Conservation (phyloP, 139 green algal species). For the Micromonas commoda region DNA sequence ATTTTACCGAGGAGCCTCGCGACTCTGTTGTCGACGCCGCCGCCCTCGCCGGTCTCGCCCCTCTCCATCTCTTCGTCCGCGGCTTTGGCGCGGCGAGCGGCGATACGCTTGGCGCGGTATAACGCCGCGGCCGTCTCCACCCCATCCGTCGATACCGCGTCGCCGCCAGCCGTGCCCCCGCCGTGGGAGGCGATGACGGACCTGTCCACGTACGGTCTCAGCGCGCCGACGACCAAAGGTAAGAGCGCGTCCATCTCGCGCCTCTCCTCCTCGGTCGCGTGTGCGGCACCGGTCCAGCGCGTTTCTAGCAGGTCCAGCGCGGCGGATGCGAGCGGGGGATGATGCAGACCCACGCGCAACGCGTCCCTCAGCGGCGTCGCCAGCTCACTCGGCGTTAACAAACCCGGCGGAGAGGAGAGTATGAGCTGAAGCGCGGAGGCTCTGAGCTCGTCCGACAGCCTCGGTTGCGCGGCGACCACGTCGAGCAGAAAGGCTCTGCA, state of each 20-base stretch:
- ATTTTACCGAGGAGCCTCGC: neutral
- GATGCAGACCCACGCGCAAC: constrained; percentile 10
- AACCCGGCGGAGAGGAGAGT: neutral
- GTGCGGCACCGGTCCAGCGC: too few relatives aligned
- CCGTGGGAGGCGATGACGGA: neutral
- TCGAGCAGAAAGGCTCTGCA: constrained; percentile 11
- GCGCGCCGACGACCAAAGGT: neutral
- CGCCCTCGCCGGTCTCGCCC: neutral
- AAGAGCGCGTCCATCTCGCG: neutral
- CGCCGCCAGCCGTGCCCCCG: neutral
- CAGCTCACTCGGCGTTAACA: constrained; percentile 2
- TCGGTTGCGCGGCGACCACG: neutral
- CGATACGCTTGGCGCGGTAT: neutral
- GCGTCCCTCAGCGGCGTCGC: neutral
- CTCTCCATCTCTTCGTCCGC: neutral
- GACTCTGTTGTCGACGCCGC: neutral
- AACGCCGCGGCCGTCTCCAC: neutral
- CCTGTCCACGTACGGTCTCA: neutral
- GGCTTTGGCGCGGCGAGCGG: neutral
- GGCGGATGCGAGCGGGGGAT: neutral
- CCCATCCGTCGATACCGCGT: neutral
- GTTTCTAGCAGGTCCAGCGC: neutral
- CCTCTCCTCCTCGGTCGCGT: too few relatives aligned
- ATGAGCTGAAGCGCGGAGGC: neutral
- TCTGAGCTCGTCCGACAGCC: neutral